Percentiles rank a stretch among this genome's conserved stretches.
Evolutionary conservation across 1,284 basidiomycete species (phyloP).

Genomic region (Apiotrichum montevideense): DNA sequence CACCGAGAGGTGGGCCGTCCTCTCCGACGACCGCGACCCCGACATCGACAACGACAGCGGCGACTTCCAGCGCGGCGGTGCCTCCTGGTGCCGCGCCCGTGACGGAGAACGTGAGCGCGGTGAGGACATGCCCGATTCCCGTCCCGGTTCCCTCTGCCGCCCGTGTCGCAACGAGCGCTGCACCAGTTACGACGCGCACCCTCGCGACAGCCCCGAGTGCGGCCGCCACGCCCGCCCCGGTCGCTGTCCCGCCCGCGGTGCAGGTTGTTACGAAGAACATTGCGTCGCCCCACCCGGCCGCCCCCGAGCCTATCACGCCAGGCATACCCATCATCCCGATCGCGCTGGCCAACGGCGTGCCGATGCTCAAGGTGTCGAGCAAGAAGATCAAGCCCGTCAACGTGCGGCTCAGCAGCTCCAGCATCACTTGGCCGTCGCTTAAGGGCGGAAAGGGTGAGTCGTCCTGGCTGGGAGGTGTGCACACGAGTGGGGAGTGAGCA

Average conservation of each 20-base stretch:
- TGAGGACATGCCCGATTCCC: no score
- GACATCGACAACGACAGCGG: neutral
- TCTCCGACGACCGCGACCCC: neutral
- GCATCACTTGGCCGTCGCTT: conserved; percentile 78
- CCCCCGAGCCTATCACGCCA: no score
- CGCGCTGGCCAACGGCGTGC: conserved; percentile 50
- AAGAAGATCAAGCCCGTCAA: conserved; percentile 70
- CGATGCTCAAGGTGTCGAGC: conserved; percentile 82
- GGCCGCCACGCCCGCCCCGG: neutral
- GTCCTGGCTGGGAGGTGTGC: no score
- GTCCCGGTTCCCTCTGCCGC: no score
- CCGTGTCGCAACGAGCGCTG: neutral
- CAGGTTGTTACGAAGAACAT: no score
- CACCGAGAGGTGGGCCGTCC: neutral
- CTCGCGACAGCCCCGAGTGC: neutral
- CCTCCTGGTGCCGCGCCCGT: neutral
- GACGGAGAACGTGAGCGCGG: no score
- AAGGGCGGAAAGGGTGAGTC: conserved; percentile 66
- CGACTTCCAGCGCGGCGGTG: neutral
- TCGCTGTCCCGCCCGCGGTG: neutral
- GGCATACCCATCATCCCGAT: conserved; percentile 7
- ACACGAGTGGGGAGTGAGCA: no score
- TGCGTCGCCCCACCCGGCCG: no score
- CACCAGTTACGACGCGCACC: neutral
- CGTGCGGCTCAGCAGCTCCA: conserved; percentile 68